These are phyloP conservation scores for Dalbergia oliveri DNA, from an alignment of 306 rosid genomes.

Conservation along the genomic window DNA sequence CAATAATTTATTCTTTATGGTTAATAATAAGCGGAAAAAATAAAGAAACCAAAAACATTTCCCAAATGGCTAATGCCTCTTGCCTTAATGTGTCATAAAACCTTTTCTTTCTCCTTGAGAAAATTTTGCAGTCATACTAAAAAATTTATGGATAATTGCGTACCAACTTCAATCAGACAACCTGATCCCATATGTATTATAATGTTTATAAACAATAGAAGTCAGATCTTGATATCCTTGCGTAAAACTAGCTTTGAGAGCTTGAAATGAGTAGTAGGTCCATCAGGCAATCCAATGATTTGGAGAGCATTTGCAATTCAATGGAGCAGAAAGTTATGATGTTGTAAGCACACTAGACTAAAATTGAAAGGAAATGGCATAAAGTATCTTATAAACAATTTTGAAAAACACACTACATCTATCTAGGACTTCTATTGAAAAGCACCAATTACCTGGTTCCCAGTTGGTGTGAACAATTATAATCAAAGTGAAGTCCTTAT, in stretches of 20 bases:
- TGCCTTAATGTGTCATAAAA: background rate
- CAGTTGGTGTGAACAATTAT: slow-evolving; percentile 92
- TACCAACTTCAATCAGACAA: slow-evolving; percentile 24
- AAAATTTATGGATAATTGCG: slow-evolving; percentile 12
- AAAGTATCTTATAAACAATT: background rate
- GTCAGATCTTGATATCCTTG: slow-evolving; percentile 83
- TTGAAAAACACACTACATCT: slow-evolving; percentile 13
- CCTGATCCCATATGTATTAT: background rate
- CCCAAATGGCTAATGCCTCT: background rate
- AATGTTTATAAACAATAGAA: slow-evolving; percentile 7
- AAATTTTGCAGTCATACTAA: background rate
- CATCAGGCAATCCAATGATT: slow-evolving; percentile 76
- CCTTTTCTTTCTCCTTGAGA: slow-evolving; percentile 16
- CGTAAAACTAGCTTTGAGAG: slow-evolving; percentile 80
- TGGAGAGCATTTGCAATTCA: slow-evolving; percentile 74
- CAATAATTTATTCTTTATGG: background rate
- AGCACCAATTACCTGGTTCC: slow-evolving; percentile 76
- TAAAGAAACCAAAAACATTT: slow-evolving; percentile 19
- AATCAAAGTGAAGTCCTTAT: slow-evolving; percentile 84
- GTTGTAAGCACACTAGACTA: background rate
- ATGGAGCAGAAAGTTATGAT: slow-evolving; percentile 30
- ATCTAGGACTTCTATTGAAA: slow-evolving; percentile 38
- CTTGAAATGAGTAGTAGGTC: slow-evolving; percentile 98
- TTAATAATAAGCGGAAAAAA: slow-evolving; percentile 1
- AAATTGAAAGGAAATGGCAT: background rate